Percentiles rank a stretch among this genome's conserved stretches.
phyloP scores from a whole-genome alignment of 352 stramenopile genomes.

The Phytophthora fragariae region DNA sequence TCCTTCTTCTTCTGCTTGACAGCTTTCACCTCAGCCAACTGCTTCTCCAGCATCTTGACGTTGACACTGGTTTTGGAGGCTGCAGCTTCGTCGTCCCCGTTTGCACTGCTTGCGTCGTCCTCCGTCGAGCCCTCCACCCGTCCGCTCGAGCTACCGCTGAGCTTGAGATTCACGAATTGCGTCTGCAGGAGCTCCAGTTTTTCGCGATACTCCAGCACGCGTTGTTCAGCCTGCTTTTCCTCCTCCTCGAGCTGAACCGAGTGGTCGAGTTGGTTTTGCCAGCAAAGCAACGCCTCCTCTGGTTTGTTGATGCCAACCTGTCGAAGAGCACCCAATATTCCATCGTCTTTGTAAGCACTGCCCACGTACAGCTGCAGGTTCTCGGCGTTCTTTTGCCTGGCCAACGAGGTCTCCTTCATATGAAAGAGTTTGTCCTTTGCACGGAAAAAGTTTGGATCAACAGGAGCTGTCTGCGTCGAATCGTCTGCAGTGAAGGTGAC shows the following conservation, averaged over 20 bases:
- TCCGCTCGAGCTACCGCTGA: conserved; percentile 55
- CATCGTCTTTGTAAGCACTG: conserved; percentile 77
- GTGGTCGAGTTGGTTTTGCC: conserved; percentile 83
- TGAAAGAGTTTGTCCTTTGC: conserved; percentile 81
- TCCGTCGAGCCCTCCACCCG: conserved; percentile 29
- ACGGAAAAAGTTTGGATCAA: conserved; percentile 60
- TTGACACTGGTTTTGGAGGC: conserved; percentile 51
- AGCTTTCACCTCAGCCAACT: conserved; percentile 53
- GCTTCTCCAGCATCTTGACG: conserved; percentile 75
- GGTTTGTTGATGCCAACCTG: conserved; percentile 84
- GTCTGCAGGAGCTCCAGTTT: conserved; percentile 61
- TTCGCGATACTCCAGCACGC: conserved; percentile 69
- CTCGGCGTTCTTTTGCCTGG: conserved; percentile 64
- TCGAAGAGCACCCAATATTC: conserved; percentile 70
- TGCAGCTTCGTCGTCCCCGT: conserved; percentile 22
- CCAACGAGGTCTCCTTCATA: conserved; percentile 72
- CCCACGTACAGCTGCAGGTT: conserved; percentile 77
- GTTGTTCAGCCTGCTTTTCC: conserved; percentile 64
- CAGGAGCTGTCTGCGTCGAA: conserved; percentile 8
- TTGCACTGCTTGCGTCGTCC: conserved; percentile 11
- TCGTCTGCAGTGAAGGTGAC: conserved; percentile 20
- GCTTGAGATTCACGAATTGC: conserved; percentile 77
- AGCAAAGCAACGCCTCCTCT: conserved; percentile 77
- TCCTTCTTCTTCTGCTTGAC: conserved; percentile 81
- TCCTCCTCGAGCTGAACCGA: conserved; percentile 72